phyloP scores from a whole-genome alignment of 371 early-diverging fungal species.

The Mucor sp. region DNA sequence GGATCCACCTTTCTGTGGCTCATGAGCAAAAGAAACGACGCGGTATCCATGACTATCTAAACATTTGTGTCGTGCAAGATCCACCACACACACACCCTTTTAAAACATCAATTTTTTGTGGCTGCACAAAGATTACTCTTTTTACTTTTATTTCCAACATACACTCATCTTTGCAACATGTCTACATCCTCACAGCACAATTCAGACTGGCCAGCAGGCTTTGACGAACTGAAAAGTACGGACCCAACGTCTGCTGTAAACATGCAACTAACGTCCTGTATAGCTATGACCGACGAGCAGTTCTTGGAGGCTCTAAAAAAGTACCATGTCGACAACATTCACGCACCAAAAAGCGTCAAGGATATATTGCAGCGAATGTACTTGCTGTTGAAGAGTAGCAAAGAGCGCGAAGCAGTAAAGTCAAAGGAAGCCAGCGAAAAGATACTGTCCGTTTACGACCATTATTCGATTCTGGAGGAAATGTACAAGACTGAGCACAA shows the following conservation, averaged over 20 bases:
- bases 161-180: background rate
- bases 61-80: background rate
- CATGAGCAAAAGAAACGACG: background rate
- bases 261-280: background rate
- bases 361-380: background rate
- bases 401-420: background rate
- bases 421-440: background rate
- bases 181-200: background rate
- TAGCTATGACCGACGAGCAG: constrained; percentile 1
- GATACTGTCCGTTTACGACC: background rate
- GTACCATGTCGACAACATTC: background rate
- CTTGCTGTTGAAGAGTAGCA: background rate
- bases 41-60: background rate
- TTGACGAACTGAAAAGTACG: background rate
- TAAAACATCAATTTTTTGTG: constrained; percentile 1
- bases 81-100: background rate
- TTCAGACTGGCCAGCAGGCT: background rate
- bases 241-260: background rate
- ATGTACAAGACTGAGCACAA: constrained; percentile 9
- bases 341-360: background rate
- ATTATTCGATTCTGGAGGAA: background rate
- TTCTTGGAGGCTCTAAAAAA: background rate
- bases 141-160: background rate
- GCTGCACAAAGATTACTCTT: background rate
- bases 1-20: background rate